Evolutionary conservation across 192 early-diverging fungal genomes (phyloP), one percentile per base, ranked within the genome.

Genomic region (Backusella psychrophila): DNA sequence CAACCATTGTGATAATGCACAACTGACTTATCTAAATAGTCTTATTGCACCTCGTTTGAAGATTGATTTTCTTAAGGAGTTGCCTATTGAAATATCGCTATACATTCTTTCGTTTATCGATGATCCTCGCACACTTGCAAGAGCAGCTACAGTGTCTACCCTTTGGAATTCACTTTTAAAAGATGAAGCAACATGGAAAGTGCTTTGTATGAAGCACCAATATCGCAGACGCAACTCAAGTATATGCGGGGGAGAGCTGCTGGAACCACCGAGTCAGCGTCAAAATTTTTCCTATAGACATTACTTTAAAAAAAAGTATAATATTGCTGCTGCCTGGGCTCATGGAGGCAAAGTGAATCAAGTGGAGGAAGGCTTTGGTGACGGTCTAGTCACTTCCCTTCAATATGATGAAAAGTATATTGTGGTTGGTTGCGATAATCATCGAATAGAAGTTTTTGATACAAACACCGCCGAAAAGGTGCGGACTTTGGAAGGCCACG

Each of bases 381-480:
- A 83, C 53, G 88, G 88, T 73, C 93, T 99, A 6, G 97, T 99
- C n/a, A 99, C 98, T 12, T 96, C 95, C 68, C 85, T 99, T 42
- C 96, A 99, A 81, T 96, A 97, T 88, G 97, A 98, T 75, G 89
- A 91, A 31, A 92, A 95, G 59, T 93, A 96, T 82, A 96, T 99
- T 69, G 93, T 99, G 2, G 93, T 95, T 33, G 98, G 96, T 49
- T 91, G 95, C 26, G 98, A 99, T 83, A 96, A 97, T 59, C 93
- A 95, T 75, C 90, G 92, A 42, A 99, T 98, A 53, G 92, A 96
- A 78, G 94, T 99, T 44, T 98, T 96, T 83, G 94, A 96, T 83
- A 93, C 94, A 21, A 85, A 81, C 4, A 93, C 93, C 3, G 97
- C 96, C 14, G 82, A 85, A 14, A 80, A 92, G 29, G 78, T 92